Evolutionary conservation across 1,284 basidiomycete genomes (phyloP), one percentile per base, ranked within the genome.

Genomic region (Pseudozyma sp.): DNA sequence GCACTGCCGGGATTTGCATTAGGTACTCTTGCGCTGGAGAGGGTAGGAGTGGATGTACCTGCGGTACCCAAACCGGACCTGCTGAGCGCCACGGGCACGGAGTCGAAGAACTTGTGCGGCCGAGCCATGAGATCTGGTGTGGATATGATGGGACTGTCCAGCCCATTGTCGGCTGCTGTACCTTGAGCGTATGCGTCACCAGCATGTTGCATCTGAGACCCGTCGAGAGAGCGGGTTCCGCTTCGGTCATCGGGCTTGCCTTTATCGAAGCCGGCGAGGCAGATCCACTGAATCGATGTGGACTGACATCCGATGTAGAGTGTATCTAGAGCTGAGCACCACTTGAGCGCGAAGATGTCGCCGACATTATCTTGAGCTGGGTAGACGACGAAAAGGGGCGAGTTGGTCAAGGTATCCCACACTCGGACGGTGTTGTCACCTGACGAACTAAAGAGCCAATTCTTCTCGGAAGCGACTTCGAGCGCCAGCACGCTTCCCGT

Each of bases 271-370:
- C 64, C 73, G 17, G 61, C 57, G 5, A 75, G 58, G 34, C 64
- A 68, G 39, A 75, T 73, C 76, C 76, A 75, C 53, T 81, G 79
- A 14, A 82, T 82, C n/a, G 78, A 75, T 0, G 93, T 94, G 82
- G 94, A 92, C 85, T 97, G 93, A 80, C 93, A 75, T 13, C 94
- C 94, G 56, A 97, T 87, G 84, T 92, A 96, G 42, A 97, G 87
- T 0, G 91, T 92, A 68, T 90, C 89, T 9, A 90, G 87, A 10
- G 86, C 82, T 1, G 90, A 86, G 13, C 90, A 90, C 92, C 93
- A 98, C 0, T 89, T 89, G 3, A 98, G 87, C 11, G 75, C 56
- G 86, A 94, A 95, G 54, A 97, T 89, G 83, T 97, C 96, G 40
- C 95, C 95, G 3, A 94, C 90, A 4, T 90, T 91, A 77, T 95